Evolutionary conservation across 176 grass and related monocot genomes (phyloP), one percentile per base, ranked within the genome.

Genomic region (Oryza rufipogon): DNA sequence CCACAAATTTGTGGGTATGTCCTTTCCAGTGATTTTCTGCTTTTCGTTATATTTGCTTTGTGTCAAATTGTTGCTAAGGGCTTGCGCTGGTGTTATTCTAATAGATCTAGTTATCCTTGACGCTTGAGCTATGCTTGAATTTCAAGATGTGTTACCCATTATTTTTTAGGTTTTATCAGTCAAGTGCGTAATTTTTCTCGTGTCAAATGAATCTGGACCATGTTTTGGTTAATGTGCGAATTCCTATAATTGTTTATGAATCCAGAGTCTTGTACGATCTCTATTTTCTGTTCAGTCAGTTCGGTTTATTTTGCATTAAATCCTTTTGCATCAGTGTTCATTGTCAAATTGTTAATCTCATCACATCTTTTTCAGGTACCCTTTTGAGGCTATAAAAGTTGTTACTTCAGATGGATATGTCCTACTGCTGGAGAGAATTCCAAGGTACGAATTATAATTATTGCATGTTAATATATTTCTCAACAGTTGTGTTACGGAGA

Each of bases 391-490:
- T 88, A 95, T 98, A 71, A 90, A 85, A 73, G 96, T 98, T 10
- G 93, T 95, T 86, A 98, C 96, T 71, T 93, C 91, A 83, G 96
- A 98, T 95, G 96, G 96, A 79, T 98, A 98, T 88, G 90, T 98
- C 48, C 48, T 98, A 67, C 88, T 98, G 36, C 74, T 98, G 85
- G 96, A 98, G 82, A 95, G 96, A 71, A 94, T 98, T 71, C 96
- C 96, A 74, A 98, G 96, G 96, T 98, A 49, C 64, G 30, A 75
- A 77, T 81, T 71, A 32, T 63, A 70, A 60, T 28, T 32, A 63
- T 82, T 47, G 54, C 5, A 28, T 86, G 36, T 39, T 56, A 66
- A 80, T 76, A 33, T 73, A 12, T 64, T 84, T 82, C 54, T 25
- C 7, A 13, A 28, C 80, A 38, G 84, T 73, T 84, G 39, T 68